Evolutionary conservation across 192 early-diverging fungal genomes (phyloP).

Genomic region (Podila minutissima): DNA sequence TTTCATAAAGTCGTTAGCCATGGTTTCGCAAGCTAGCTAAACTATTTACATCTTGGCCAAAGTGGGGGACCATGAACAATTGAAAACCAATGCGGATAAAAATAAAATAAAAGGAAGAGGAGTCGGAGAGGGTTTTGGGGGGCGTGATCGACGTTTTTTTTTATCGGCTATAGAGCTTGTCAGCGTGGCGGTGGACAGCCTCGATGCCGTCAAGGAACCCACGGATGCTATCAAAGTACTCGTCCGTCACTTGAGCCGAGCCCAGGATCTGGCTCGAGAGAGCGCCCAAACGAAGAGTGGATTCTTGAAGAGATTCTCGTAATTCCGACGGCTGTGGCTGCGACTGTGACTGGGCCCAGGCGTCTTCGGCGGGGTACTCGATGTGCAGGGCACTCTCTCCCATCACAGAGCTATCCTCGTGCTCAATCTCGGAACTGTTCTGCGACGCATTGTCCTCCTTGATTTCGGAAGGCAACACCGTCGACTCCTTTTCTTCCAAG

Average conservation of each 20-base stretch:
- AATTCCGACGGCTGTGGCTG: background rate
- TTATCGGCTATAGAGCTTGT: constrained; percentile 11
- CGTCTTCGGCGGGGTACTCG: constrained; percentile 18
- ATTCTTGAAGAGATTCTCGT: constrained; percentile 5
- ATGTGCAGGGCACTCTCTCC: background rate
- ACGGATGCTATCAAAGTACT: constrained; percentile 48
- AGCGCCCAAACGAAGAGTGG: constrained; percentile 18
- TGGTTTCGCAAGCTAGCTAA: no score
- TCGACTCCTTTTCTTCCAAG: background rate
- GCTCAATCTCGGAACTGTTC: background rate
- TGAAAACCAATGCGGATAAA: no score
- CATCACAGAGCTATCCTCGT: background rate
- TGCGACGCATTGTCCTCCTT: background rate
- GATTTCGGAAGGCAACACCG: background rate
- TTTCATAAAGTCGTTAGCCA: no score
- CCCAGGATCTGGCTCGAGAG: constrained; percentile 37
- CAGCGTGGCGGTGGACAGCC: constrained; percentile 38
- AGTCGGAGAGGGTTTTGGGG: background rate
- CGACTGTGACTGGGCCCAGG: constrained; percentile 10
- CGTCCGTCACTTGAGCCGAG: constrained; percentile 28
- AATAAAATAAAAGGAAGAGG: background rate
- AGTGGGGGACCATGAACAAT: no score
- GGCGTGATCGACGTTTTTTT: background rate
- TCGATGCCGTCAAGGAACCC: constrained; percentile 48
- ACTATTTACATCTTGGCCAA: no score